Conservation (phyloP, 108 stramenopile species). For the Stephanodiscus minutulus region DNA sequence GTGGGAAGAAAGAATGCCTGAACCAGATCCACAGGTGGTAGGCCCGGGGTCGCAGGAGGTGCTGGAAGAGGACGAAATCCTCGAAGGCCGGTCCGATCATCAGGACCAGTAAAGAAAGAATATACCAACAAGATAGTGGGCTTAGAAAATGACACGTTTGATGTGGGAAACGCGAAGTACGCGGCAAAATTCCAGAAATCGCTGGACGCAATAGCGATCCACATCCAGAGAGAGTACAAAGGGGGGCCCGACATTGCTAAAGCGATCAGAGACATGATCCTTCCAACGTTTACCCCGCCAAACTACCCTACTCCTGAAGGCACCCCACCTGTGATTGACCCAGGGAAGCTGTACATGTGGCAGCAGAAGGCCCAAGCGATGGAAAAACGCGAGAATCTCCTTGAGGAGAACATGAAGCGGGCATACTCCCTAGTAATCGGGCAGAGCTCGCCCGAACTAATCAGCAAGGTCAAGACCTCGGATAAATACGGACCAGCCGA, state of each 20-base stretch:
- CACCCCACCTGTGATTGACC: not conserved
- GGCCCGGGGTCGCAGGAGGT: too few species aligned
- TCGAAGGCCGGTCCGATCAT: too few species aligned
- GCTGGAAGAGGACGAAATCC: too few species aligned
- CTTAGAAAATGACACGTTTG: conserved; percentile 4
- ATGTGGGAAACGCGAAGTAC: not conserved
- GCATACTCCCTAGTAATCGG: not conserved
- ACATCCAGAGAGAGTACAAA: conserved; percentile 3
- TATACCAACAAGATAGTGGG: not conserved
- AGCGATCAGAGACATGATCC: not conserved
- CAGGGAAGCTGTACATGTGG: not conserved
- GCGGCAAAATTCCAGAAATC: conserved; percentile 3
- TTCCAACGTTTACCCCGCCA: not conserved
- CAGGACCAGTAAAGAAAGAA: not conserved
- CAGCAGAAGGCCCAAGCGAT: not conserved
- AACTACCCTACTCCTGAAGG: not conserved
- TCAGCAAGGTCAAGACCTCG: not conserved
- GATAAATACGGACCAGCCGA: not conserved
- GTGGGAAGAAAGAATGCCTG: too few species aligned
- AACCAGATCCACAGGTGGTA: too few species aligned
- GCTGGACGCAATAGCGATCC: not conserved
- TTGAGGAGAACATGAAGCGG: not conserved
- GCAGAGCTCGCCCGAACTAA: not conserved
- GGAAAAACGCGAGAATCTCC: not conserved
- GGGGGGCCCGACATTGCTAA: not conserved